Evolutionary conservation across 108 stramenopile species (phyloP).

Genomic region (Conticribra weissflogii): DNA sequence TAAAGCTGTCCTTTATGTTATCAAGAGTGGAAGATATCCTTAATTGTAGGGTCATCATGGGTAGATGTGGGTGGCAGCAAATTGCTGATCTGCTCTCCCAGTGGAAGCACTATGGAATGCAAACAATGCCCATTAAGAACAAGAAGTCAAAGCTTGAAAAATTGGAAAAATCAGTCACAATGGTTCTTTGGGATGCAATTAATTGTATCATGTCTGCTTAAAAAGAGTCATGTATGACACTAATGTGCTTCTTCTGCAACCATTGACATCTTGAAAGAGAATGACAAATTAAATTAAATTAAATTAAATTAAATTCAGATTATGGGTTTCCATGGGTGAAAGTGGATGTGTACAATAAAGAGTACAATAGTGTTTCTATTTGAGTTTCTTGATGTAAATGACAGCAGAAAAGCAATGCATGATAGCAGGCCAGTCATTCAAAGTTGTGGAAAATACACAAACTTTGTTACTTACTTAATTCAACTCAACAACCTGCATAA

Average conservation of each 20-base stretch:
- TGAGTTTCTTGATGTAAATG: slow-evolving; percentile 7
- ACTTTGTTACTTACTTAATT: not conserved
- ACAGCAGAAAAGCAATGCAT: not conserved
- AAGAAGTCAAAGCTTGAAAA: slow-evolving; percentile 9
- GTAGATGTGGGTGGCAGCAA: slow-evolving; percentile 4
- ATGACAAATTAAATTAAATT: not conserved
- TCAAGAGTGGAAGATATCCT: slow-evolving; percentile 2
- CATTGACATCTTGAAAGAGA: slow-evolving; percentile 2
- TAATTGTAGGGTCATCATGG: slow-evolving; percentile 7
- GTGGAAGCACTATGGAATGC: slow-evolving; percentile 10
- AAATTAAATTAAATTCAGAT: slow-evolving; percentile 11
- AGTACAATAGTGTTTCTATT: not conserved
- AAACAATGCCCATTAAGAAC: slow-evolving; percentile 5
- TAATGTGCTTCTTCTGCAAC: slow-evolving; percentile 6
- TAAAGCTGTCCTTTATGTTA: not conserved
- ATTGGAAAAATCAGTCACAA: not conserved
- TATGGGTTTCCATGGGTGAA: not conserved
- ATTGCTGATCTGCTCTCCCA: slow-evolving; percentile 1
- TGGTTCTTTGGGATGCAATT: not conserved
- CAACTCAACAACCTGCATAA: not conserved
- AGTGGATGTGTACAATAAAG: slow-evolving; percentile 9
- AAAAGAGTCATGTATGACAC: not conserved
- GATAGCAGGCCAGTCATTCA: slow-evolving; percentile 1
- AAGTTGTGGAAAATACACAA: not conserved
- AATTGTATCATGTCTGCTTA: not conserved